A percentile compares a stretch with the other conserved stretches of the same genome.
Conservation (phyloP, 176 grass and related monocot species). For the Lolium rigidum region DNA sequence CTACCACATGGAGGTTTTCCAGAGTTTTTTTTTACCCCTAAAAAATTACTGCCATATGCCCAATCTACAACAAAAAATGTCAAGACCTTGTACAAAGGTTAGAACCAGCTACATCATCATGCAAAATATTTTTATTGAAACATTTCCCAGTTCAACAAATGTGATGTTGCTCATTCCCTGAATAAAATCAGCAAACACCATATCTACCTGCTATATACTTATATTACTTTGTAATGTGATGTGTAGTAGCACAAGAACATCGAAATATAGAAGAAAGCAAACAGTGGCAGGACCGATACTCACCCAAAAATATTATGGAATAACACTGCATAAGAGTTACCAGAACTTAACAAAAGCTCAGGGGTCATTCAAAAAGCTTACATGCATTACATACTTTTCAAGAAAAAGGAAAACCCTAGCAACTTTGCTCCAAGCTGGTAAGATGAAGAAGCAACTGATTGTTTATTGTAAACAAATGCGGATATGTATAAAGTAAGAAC, state of each 20-base stretch:
- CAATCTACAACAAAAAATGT: neutral
- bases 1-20: neutral
- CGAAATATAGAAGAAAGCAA: neutral
- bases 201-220: neutral
- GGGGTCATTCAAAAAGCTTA: neutral
- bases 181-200: slow-evolving; percentile 7
- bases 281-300: neutral
- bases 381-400: neutral
- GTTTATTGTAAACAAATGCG: neutral
- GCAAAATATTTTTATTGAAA: slow-evolving; percentile 2
- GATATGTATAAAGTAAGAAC: neutral
- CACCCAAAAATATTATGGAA: neutral
- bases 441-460: slow-evolving; percentile 4
- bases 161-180: neutral
- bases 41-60: neutral
- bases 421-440: neutral
- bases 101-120: slow-evolving; percentile 5
- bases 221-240: neutral
- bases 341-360: neutral
- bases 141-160: slow-evolving; percentile 10
- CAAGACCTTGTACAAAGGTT: slow-evolving; percentile 4
- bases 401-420: neutral
- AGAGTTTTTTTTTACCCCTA: too few species aligned
- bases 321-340: neutral
- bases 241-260: neutral